Evolutionary conservation across 2,329 filamentous ascomycete species (phyloP), one percentile per base, ranked within the genome.

Genomic region (Sporothrix luriei): DNA sequence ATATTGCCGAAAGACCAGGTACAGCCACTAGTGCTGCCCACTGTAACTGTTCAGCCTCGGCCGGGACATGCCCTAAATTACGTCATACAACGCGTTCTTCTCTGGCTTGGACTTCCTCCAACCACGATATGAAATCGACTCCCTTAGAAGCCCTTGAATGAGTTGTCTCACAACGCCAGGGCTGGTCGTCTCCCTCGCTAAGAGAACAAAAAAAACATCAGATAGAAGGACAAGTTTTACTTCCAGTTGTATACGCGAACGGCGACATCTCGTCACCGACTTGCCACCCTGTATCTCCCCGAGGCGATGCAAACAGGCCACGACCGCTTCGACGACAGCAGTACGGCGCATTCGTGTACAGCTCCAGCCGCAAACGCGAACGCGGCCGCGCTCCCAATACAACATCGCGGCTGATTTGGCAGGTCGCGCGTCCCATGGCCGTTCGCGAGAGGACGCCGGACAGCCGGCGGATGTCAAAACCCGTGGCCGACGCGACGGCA

Each of bases 371-470:
- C 33, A 7, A 33, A 5, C 33, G 33, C 33, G 33, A 33, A 5
- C 33, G 33, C 33, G 33, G 6, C 29, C 29, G 29, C 29, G 29
- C 29, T n/a, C 21, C 29, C n/a, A 7, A 43, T 24, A 33, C 52
- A 55, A 55, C 52, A n/a, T 55, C 26, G 29, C 52, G 26, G 52
- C 2, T 55, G 14, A 55, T 38, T 43, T 38, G 33, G 46, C 51
- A 10, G 46, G 33, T 33, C 33, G 33, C 33, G 9, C 52, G 21
- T 21, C 26, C 19, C 54, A 68, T 61, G 46, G 55, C 24, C 26
- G 55, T 40, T 26, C 55, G 66, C 46, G 55, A 61, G 46, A n/a
- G 54, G 19, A 68, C 55, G 13, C 66, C 66, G 7, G 66, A 68
- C 38, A 29, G 66, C 52, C 51, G 52, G 38, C 66, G 40, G 38